A percentile compares a stretch with the other conserved stretches of the same genome.
Conservation (phyloP, 2,329 filamentous ascomycete species). For the Helotiales sp. region DNA sequence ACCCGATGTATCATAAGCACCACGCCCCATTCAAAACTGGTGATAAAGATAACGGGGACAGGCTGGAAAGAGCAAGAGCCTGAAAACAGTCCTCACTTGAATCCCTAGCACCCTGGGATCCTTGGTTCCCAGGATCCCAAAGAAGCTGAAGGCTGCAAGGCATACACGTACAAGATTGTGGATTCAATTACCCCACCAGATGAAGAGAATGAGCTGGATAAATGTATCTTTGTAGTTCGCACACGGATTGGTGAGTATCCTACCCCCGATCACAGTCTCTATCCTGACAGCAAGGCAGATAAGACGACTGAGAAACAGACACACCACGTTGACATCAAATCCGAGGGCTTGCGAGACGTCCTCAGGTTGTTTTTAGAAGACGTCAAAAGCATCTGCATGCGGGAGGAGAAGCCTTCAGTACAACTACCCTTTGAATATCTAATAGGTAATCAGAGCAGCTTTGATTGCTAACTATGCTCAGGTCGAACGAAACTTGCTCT, state of each 20-base stretch:
- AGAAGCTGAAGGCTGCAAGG: too few species aligned
- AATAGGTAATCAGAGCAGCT: slow-evolving; percentile 1
- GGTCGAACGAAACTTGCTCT: slow-evolving; percentile 17
- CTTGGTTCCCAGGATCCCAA: too few species aligned
- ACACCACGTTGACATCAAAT: slow-evolving; percentile 36
- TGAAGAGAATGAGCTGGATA: slow-evolving; percentile 16
- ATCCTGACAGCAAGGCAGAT: slow-evolving; percentile 10
- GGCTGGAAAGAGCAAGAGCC: too few species aligned
- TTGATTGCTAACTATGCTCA: too few species aligned
- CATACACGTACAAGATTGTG: slow-evolving; percentile 33
- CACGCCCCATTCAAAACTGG: too few species aligned
- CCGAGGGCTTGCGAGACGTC: slow-evolving; percentile 33
- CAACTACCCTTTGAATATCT: too few species aligned
- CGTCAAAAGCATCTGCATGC: slow-evolving; percentile 34
- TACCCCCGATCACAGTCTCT: too few species aligned
- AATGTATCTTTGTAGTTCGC: slow-evolving; percentile 22
- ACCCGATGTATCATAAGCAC: too few species aligned
- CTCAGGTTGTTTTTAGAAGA: slow-evolving; percentile 34
- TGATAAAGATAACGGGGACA: too few species aligned
- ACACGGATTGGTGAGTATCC: slow-evolving; percentile 13
- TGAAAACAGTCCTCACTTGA: too few species aligned
- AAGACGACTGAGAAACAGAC: slow-evolving; percentile 11
- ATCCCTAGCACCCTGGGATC: too few species aligned
- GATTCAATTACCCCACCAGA: slow-evolving; percentile 20
- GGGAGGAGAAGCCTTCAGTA: slow-evolving; percentile 24